Evolutionary conservation across 805 yeast species (phyloP), one percentile per base, ranked within the genome.

Genomic region (Ascoidea rubescens): DNA sequence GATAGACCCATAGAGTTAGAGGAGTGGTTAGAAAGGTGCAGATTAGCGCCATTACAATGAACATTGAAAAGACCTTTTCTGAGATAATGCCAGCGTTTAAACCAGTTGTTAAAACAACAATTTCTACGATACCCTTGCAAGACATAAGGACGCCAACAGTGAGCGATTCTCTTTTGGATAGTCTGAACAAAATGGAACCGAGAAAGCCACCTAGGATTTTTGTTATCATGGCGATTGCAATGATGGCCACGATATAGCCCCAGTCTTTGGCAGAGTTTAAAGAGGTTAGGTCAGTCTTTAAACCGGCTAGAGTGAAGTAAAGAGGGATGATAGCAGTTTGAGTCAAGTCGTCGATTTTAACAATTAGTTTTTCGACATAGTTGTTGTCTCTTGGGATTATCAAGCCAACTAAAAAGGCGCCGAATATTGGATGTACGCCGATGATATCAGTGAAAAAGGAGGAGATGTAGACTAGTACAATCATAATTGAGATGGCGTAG

Each of bases 391-490:
- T 71, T 6, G 95, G 95, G 5, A 85, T 76, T 50, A 86, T 77
- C 37, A 82, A 69, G 4, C 95, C 95, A 10, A 80, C 79, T 66
- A 86, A 73, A 60, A 86, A 87, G 0, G 91, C 93, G 46, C 95
- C 95, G 65, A 86, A 86, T 58, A 86, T 86, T 0, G 93, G 85
- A 65, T 86, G 95, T 8, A 84, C 91, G 5, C 95, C 95, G 56
- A 86, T 82, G 53, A 86, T 83, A 62, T 84, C 90, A 1, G 95
- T 86, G 62, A 78, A 84, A 65, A 85, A 86, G 1, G 93, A 79
- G 4, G 90, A 82, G 4, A 75, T 63, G 54, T 86, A 77, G 56
- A 80, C 81, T 52, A 86, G 58, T 37, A 84, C 76, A 37, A 74
- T 61, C 66, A 79, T 66, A 54, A 83, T 77, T 45, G 82, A 77